These are phyloP conservation scores for Aspergillus brunneoviolaceus DNA, from an alignment of 2,329 filamentous ascomycete genomes.

Conservation along the genomic window DNA sequence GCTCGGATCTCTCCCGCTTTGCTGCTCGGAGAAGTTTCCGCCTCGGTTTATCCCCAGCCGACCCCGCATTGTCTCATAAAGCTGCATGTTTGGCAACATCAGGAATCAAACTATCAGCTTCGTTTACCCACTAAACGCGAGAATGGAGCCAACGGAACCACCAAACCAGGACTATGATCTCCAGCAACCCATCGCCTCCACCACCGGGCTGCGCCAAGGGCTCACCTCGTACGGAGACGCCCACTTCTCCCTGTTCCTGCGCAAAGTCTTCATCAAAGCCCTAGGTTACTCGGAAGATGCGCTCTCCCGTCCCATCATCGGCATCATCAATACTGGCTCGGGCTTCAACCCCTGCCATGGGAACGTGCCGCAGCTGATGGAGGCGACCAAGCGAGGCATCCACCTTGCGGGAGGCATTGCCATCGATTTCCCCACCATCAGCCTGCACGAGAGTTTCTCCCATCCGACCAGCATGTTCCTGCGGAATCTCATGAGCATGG, in stretches of 20 bases:
- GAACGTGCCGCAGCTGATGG: slow-evolving; percentile 69
- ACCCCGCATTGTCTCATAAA: neutral
- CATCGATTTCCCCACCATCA: slow-evolving; percentile 72
- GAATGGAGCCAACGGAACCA: neutral
- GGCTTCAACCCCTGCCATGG: slow-evolving; percentile 74
- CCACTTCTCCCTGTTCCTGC: slow-evolving; percentile 71
- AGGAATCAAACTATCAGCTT: too few relatives aligned
- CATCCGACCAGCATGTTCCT: slow-evolving; percentile 72
- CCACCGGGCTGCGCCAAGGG: slow-evolving; percentile 60
- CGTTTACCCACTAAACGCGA: neutral
- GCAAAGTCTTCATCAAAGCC: slow-evolving; percentile 76
- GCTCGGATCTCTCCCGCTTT: too few relatives aligned
- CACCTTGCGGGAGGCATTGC: slow-evolving; percentile 66
- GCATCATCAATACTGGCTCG: slow-evolving; percentile 70
- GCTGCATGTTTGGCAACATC: neutral
- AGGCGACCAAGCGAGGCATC: slow-evolving; percentile 67
- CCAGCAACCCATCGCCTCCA: slow-evolving; percentile 49
- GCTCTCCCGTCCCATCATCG: slow-evolving; percentile 66
- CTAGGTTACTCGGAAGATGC: slow-evolving; percentile 71
- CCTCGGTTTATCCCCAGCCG: too few relatives aligned
- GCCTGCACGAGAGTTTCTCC: slow-evolving; percentile 67
- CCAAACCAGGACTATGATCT: slow-evolving; percentile 32
- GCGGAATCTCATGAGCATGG: slow-evolving; percentile 73
- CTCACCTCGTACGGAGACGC: slow-evolving; percentile 69
- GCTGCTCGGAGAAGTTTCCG: too few relatives aligned